Evolutionary conservation across 169 alveolate genomes (phyloP).

Genomic region (Theileria sp.): DNA sequence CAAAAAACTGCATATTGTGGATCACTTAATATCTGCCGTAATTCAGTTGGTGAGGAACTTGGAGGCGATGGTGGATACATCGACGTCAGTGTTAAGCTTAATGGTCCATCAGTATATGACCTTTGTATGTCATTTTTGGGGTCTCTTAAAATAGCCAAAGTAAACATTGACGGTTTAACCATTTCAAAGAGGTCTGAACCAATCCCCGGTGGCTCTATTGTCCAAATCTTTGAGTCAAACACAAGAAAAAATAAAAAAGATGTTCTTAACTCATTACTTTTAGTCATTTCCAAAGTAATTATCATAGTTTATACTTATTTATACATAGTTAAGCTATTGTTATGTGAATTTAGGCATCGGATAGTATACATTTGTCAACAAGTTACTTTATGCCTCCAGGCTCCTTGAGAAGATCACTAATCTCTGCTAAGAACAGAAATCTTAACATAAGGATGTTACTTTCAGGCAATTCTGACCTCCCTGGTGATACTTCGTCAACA

Average conservation of each 20-base stretch:
- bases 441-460: conserved; percentile 70
- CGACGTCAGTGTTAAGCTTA: conserved; percentile 47
- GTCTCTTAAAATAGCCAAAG: conserved; percentile 65
- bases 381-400: conserved; percentile 83
- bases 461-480: conserved; percentile 81
- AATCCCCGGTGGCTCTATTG: conserved; percentile 63
- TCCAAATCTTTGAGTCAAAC: conserved; percentile 76
- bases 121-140: conserved; percentile 65
- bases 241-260: conserved; percentile 61
- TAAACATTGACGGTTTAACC: neutral
- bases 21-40: conserved; percentile 75
- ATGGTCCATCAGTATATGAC: conserved; percentile 72
- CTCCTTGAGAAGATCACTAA: conserved; percentile 70
- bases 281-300: conserved; percentile 52
- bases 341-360: conserved; percentile 60
- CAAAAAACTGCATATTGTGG: conserved; percentile 79
- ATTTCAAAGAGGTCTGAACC: conserved; percentile 50
- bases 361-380: conserved; percentile 73
- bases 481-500: conserved; percentile 79
- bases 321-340: conserved; percentile 21
- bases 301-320: conserved; percentile 31
- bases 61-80: conserved; percentile 59
- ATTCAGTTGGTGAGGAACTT: conserved; percentile 21
- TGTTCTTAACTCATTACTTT: conserved; percentile 59
- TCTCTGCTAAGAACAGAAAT: conserved; percentile 68